A percentile compares a stretch with the other conserved stretches of the same genome.
These are phyloP conservation scores for Cutaneotrichosporon cavernicola DNA, from an alignment of 1,284 basidiomycete species.

Conservation along the genomic window DNA sequence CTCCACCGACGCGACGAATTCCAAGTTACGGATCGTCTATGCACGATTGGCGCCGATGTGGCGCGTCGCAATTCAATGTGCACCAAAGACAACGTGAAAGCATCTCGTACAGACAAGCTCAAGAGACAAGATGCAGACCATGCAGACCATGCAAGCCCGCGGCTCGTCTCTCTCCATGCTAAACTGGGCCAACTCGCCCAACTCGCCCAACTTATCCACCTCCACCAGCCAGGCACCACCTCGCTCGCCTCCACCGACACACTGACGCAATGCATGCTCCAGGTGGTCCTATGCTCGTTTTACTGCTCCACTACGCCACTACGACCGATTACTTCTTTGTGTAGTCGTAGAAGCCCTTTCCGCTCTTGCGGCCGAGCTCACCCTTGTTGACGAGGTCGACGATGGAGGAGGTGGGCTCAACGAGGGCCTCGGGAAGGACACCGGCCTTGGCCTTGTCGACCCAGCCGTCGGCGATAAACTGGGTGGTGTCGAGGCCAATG, in stretches of 20 bases:
- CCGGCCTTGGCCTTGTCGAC: conserved; percentile 55
- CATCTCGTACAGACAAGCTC: neutral
- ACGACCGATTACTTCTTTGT: conserved; percentile 15
- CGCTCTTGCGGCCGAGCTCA: conserved; percentile 59
- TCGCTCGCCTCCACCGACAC: neutral
- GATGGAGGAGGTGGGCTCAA: conserved; percentile 55
- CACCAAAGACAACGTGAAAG: neutral
- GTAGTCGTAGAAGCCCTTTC: conserved; percentile 51
- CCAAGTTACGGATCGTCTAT: neutral
- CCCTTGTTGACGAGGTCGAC: conserved; percentile 58
- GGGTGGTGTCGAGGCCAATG: conserved; percentile 56
- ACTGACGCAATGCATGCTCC: conserved; percentile 5
- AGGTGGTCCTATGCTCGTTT: conserved; percentile 3
- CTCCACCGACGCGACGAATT: conserved; percentile 11
- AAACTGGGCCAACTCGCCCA: neutral
- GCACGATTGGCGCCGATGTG: neutral
- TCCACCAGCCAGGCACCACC: neutral
- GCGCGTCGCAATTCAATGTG: neutral
- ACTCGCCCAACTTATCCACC: neutral
- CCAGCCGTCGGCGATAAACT: conserved; percentile 60
- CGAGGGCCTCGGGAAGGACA: conserved; percentile 55
- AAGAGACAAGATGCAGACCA: neutral
- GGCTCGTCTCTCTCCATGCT: neutral
- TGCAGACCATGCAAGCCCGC: neutral
- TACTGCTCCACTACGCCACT: neutral